Evolutionary conservation across 2,329 filamentous ascomycete species (phyloP), one percentile per base, ranked within the genome.

Genomic region (Lachnum nothofagi): DNA sequence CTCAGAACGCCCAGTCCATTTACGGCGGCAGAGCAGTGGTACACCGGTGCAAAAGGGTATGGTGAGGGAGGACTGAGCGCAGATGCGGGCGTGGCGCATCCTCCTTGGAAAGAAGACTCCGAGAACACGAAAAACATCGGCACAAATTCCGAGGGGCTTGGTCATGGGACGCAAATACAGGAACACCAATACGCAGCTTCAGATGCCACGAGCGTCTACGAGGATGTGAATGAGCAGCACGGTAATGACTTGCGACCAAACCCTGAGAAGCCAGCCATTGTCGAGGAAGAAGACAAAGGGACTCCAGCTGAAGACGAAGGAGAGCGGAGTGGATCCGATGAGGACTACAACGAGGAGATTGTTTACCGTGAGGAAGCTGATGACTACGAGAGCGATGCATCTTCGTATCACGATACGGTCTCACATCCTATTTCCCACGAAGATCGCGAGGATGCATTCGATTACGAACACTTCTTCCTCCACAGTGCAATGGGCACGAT

Each of bases 381-480:
- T 27, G 65, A 67, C 37, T 66, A 67, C 19, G 83, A 88, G 59
- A 82, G 82, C 55, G 73, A 79, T 59, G 76, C 82, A 45, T 79
- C 79, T 10, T 71, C 83, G 5, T 83, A 86, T 60, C 79, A 84
- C 59, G 82, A 83, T 58, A 72, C 76, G 0, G 65, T 75, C 41
- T 74, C 79, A 46, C 75, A 79, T 44, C 76, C 78, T 7, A 70
- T 86, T 5, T 88, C 89, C 0, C 91, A 97, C 62, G 91, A 97
- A 69, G 90, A 96, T 66, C 86, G 91, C 17, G 84, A 91, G 57
- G 91, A 97, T 67, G 91, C 91, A 1, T 97, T 97, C 62, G 91
- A 97, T 66, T 97, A 97, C 55, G 88, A 95, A 66, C 85, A 95
- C 64, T 96, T 96, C 70, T 95, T 95, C 67, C 75, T 96, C 12